Evolutionary conservation across 1,284 basidiomycete genomes (phyloP).

Genomic region (Boletus semigastroideus): DNA sequence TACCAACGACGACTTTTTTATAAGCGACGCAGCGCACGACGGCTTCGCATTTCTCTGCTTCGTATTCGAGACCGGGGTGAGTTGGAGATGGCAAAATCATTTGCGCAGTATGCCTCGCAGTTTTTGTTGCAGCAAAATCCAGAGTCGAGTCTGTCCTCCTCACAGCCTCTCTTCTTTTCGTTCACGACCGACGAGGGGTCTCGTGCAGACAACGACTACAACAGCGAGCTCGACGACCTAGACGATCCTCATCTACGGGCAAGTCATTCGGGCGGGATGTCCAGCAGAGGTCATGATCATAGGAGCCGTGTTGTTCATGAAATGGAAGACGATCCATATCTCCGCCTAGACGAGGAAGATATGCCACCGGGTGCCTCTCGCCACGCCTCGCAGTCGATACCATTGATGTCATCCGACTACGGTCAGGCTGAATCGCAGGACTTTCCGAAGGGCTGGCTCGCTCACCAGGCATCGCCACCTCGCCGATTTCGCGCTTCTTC

Average conservation of each 20-base stretch:
- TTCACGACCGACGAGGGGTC: conserved; percentile 74
- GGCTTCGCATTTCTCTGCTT: conserved; percentile 11
- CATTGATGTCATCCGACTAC: conserved; percentile 47
- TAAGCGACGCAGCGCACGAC: conserved; percentile 12
- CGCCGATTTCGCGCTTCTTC: conserved; percentile 44
- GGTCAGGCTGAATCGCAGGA: conserved; percentile 37
- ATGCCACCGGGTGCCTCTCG: conserved; percentile 40
- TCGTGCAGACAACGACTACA: conserved; percentile 46
- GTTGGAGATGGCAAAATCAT: conserved; percentile 49
- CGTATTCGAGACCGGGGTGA: conserved; percentile 21
- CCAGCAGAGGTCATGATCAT: conserved; percentile 22
- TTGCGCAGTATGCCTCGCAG: conserved; percentile 57
- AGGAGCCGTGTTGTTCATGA: conserved; percentile 27
- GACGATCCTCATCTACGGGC: conserved; percentile 69
- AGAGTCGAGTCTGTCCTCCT: conserved; percentile 50
- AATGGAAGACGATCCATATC: conserved; percentile 66
- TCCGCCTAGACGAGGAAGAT: conserved; percentile 61
- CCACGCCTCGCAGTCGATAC: conserved; percentile 48
- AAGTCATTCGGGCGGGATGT: conserved; percentile 39
- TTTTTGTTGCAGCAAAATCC: conserved; percentile 48
- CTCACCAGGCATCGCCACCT: conserved; percentile 55
- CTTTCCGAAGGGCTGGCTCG: conserved; percentile 64
- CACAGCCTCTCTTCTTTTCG: conserved; percentile 79
- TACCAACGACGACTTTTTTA: conserved; percentile 15
- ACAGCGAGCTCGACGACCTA: conserved; percentile 62